Percentiles rank a stretch among this genome's conserved stretches.
Conservation (phyloP, 228 moss, liverwort and hornwort species). For the Sphagnum magellanicum region DNA sequence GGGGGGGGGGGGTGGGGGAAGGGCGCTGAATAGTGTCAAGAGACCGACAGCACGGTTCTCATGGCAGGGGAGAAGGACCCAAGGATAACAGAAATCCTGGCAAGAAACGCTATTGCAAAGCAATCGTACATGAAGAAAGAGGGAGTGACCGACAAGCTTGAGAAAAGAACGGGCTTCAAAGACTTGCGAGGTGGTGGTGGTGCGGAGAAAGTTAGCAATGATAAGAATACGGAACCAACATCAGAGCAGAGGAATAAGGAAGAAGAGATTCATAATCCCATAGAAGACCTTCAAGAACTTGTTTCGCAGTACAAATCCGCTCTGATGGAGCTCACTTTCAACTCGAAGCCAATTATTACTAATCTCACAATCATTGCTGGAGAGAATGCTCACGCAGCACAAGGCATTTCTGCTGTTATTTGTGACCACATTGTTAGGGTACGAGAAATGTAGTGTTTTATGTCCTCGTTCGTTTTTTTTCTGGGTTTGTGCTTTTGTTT, state of each 20-base stretch:
- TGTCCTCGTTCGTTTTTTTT: no score
- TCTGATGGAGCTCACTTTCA: conserved; percentile 89
- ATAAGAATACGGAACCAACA: conserved; percentile 18
- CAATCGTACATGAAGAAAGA: conserved; percentile 27
- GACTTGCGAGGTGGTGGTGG: conserved; percentile 14
- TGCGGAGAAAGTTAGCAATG: conserved; percentile 16
- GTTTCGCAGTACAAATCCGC: conserved; percentile 89
- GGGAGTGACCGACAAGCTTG: conserved; percentile 18
- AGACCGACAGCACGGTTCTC: no score
- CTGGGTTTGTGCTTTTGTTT: no score
- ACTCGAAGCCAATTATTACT: conserved; percentile 92
- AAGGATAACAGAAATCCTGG: conserved; percentile 14
- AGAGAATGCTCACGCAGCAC: conserved; percentile 87
- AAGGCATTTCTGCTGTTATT: conserved; percentile 76
- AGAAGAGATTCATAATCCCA: conserved; percentile 27
- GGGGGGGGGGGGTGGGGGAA: no score
- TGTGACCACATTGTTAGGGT: conserved; percentile 90
- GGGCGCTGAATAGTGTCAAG: no score
- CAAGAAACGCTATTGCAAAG: conserved; percentile 15
- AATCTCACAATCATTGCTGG: conserved; percentile 98
- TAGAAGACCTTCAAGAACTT: conserved; percentile 67
- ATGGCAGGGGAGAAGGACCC: conserved; percentile 18
- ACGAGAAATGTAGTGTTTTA: background rate
- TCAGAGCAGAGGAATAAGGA: conserved; percentile 15
- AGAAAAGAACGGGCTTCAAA: conserved; percentile 17